Percentiles rank a stretch among this genome's conserved stretches.
Evolutionary conservation across 1,284 basidiomycete species (phyloP).

Genomic region (Melampsora americana): DNA sequence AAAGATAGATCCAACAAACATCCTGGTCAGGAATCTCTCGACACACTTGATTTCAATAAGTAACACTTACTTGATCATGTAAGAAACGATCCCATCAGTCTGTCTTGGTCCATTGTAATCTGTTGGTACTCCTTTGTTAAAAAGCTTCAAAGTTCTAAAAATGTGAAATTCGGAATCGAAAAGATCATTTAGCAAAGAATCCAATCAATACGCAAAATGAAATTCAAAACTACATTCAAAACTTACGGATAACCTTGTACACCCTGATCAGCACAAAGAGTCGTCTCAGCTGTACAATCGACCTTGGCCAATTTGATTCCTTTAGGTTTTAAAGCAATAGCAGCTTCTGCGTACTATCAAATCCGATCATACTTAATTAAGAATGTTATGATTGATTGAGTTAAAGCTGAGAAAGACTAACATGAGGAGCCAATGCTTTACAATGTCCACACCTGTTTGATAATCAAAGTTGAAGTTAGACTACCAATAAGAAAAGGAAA

Average conservation of each 20-base stretch:
- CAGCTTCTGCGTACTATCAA: conserved; percentile 86
- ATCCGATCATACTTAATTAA: neutral
- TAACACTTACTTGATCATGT: conserved; percentile 87
- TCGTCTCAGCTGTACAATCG: conserved; percentile 57
- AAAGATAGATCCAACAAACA: neutral
- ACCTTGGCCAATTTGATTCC: conserved; percentile 86
- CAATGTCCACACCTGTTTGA: conserved; percentile 76
- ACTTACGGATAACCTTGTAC: conserved; percentile 74
- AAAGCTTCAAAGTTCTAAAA: conserved; percentile 76
- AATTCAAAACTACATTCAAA: neutral
- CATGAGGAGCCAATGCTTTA: conserved; percentile 63
- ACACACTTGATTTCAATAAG: neutral
- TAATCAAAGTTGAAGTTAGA: conserved; percentile 10
- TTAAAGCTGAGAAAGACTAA: conserved; percentile 52
- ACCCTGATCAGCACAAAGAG: conserved; percentile 51
- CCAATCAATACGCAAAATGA: neutral
- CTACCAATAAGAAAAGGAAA: conserved; percentile 23
- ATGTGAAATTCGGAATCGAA: too few relatives aligned
- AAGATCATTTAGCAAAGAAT: neutral
- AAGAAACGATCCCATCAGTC: conserved; percentile 91
- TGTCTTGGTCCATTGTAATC: conserved; percentile 87
- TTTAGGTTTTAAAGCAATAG: conserved; percentile 79
- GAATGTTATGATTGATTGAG: conserved; percentile 63
- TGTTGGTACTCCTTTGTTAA: conserved; percentile 72
- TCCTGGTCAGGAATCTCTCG: neutral